A percentile compares a stretch with the other conserved stretches of the same genome.
phyloP scores from a whole-genome alignment of 2,329 filamentous ascomycete genomes.

The Pseudogymnoascus sp. region DNA sequence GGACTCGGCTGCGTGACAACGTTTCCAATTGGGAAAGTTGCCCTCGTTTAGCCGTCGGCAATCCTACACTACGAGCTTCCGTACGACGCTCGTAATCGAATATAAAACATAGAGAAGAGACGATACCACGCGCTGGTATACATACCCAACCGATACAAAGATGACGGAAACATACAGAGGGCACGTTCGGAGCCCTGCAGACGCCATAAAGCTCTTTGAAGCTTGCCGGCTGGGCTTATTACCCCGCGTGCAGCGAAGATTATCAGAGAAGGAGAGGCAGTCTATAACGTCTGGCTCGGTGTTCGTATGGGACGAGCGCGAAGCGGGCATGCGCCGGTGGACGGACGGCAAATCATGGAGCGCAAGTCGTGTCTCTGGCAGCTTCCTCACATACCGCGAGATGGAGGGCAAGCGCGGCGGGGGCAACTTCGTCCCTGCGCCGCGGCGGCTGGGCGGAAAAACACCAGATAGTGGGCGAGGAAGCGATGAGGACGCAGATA shows the following conservation, averaged over 20 bases:
- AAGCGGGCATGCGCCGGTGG: slow-evolving; percentile 97
- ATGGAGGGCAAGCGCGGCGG: slow-evolving; percentile 98
- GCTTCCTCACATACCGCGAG: slow-evolving; percentile 93
- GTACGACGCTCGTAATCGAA: neutral
- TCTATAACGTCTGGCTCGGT: slow-evolving; percentile 94
- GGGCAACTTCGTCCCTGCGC: slow-evolving; percentile 53
- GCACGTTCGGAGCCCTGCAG: slow-evolving; percentile 86
- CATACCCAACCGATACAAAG: neutral
- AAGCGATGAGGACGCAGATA: slow-evolving; percentile 73
- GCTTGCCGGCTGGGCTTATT: slow-evolving; percentile 79
- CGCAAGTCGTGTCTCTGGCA: slow-evolving; percentile 91
- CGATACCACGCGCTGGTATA: neutral
- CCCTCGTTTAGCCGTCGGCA: neutral
- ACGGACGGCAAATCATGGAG: slow-evolving; percentile 99
- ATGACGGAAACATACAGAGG: slow-evolving; percentile 81
- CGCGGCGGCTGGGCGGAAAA: slow-evolving; percentile 55
- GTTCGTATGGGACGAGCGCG: slow-evolving; percentile 98
- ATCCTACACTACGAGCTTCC: neutral
- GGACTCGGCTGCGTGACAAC: neutral
- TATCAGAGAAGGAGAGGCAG: slow-evolving; percentile 95
- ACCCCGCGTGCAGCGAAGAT: slow-evolving; percentile 79
- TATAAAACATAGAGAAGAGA: neutral
- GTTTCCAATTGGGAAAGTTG: neutral
- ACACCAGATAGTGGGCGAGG: slow-evolving; percentile 74
- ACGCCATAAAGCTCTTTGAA: slow-evolving; percentile 98